A percentile compares a stretch with the other conserved stretches of the same genome.
Evolutionary conservation across 306 rosid genomes (phyloP).

Genomic region (Cicer pinnatifidum): DNA sequence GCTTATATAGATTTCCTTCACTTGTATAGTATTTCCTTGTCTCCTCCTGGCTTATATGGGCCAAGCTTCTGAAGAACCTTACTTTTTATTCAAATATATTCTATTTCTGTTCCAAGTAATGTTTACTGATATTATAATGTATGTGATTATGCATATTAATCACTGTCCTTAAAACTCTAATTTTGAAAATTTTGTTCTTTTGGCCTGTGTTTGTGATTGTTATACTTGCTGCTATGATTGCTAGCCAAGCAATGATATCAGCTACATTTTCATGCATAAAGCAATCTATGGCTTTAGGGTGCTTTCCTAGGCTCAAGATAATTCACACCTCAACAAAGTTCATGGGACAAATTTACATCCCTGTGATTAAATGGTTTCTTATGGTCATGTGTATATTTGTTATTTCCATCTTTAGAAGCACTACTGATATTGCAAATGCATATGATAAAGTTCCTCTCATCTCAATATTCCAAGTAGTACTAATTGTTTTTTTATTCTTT

Average conservation of each 20-base stretch:
- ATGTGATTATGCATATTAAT: neutral
- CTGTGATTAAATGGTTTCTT: constrained; percentile 79
- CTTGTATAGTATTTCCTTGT: constrained; percentile 72
- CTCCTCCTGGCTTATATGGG: constrained; percentile 87
- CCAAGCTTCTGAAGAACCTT: constrained; percentile 66
- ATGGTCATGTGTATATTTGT: constrained; percentile 85
- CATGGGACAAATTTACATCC: constrained; percentile 93
- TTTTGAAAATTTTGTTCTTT: constrained; percentile 26
- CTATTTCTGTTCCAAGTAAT: constrained; percentile 82
- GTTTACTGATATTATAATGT: constrained; percentile 27
- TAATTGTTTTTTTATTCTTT: neutral
- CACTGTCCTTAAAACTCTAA: neutral
- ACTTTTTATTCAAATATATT: constrained; percentile 53
- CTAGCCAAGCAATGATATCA: constrained; percentile 93
- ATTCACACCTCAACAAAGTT: constrained; percentile 80
- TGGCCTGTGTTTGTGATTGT: constrained; percentile 84
- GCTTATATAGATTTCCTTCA: constrained; percentile 63
- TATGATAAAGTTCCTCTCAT: constrained; percentile 63
- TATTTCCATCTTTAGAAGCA: constrained; percentile 76
- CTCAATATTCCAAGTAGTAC: constrained; percentile 23
- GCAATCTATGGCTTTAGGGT: constrained; percentile 94
- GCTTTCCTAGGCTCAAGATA: constrained; percentile 96
- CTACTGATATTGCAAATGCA: constrained; percentile 91
- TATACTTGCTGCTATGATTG: constrained; percentile 89
- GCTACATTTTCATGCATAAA: constrained; percentile 87